Conservation (phyloP, 2,329 filamentous ascomycete genomes). For the Lecanoromycetidae sp. region DNA sequence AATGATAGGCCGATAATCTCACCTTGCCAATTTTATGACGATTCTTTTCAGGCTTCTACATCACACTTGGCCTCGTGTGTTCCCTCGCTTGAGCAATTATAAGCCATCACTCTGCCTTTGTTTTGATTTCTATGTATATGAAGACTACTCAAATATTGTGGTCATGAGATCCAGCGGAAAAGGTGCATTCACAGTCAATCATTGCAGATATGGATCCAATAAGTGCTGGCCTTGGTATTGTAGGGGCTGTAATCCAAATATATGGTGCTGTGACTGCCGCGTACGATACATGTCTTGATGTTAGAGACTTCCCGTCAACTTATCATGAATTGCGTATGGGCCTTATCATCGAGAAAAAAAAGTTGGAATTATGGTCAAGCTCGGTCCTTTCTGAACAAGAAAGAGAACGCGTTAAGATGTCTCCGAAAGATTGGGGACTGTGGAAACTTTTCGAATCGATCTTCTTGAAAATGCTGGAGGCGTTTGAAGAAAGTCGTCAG, state of each 20-base stretch:
- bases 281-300: constrained; percentile 13
- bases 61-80: no score
- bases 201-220: constrained; percentile 6
- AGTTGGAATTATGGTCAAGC: constrained; percentile 13
- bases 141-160: no score
- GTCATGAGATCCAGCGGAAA: not conserved
- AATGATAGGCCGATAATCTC: no score
- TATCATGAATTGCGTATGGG: constrained; percentile 13
- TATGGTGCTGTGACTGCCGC: constrained; percentile 11
- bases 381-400: constrained; percentile 12
- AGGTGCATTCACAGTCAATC: not conserved
- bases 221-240: constrained; percentile 10
- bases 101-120: no score
- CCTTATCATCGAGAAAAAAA: constrained; percentile 12
- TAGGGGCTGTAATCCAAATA: constrained; percentile 8
- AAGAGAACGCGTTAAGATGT: not conserved
- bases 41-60: no score
- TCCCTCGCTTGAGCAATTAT: no score
- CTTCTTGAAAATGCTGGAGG: constrained; percentile 10
- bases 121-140: no score
- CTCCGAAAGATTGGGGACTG: constrained; percentile 2
- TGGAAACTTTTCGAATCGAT: constrained; percentile 15
- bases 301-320: constrained; percentile 12
- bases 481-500: constrained; percentile 12
- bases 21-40: no score